phyloP scores from a whole-genome alignment of 108 stramenopile genomes.

The Nitzschia putrida region DNA sequence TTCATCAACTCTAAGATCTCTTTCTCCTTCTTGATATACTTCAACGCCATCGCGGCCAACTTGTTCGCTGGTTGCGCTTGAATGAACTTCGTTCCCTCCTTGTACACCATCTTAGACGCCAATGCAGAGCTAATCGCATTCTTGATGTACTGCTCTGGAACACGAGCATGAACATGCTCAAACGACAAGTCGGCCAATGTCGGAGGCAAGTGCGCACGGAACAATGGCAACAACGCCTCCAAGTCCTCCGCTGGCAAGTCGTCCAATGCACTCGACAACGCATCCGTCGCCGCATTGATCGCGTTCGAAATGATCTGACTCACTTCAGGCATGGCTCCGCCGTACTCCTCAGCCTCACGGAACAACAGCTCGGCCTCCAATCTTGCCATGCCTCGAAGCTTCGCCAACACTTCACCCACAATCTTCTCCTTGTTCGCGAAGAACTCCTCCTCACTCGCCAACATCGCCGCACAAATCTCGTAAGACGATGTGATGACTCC shows the following conservation, averaged over 20 bases:
- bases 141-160: slow-evolving; percentile 92
- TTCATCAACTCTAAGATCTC: slow-evolving; percentile 65
- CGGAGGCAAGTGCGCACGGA: slow-evolving; percentile 87
- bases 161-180: slow-evolving; percentile 67
- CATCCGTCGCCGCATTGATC: slow-evolving; percentile 94
- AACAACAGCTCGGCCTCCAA: slow-evolving; percentile 96
- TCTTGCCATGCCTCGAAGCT: slow-evolving; percentile 80
- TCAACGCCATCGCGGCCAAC: slow-evolving; percentile 68
- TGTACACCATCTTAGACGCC: slow-evolving; percentile 95
- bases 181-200: slow-evolving; percentile 88
- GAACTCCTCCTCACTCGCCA: slow-evolving; percentile 91
- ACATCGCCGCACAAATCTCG: slow-evolving; percentile 95
- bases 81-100: slow-evolving; percentile 95
- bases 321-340: slow-evolving; percentile 75
- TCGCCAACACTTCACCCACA: slow-evolving; percentile 90
- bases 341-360: slow-evolving; percentile 89
- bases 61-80: slow-evolving; percentile 67
- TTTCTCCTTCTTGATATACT: slow-evolving; percentile 81
- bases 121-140: slow-evolving; percentile 91
- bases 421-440: slow-evolving; percentile 89
- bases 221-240: slow-evolving; percentile 71
- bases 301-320: slow-evolving; percentile 87
- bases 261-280: slow-evolving; percentile 77
- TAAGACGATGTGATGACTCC: slow-evolving; percentile 97
- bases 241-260: slow-evolving; percentile 66